A percentile compares a stretch with the other conserved stretches of the same genome.
Evolutionary conservation across 139 green algal species (phyloP).

Genomic region (Micractinium sp.): DNA sequence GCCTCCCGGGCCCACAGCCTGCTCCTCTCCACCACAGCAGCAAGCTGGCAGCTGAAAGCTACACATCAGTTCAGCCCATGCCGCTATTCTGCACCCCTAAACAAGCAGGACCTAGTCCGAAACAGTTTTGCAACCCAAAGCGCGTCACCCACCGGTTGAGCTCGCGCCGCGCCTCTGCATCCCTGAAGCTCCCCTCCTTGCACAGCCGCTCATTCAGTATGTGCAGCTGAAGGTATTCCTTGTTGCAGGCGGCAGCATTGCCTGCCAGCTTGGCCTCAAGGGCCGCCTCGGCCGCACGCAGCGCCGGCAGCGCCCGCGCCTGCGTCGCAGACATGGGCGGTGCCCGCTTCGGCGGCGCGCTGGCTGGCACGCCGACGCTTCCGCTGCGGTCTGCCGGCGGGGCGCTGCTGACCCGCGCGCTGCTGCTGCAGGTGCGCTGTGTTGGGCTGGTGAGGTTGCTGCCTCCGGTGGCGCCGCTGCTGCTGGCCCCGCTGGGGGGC

Average conservation of each 20-base stretch:
- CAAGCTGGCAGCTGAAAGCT: background rate
- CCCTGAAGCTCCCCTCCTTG: background rate
- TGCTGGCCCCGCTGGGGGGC: too few relatives aligned
- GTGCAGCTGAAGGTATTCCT: background rate
- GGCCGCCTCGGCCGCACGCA: constrained; percentile 22
- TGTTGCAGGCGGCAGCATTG: background rate
- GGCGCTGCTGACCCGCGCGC: background rate
- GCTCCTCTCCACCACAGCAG: too few relatives aligned
- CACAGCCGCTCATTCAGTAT: constrained; percentile 15
- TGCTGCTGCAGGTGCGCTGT: background rate
- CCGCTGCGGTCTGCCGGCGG: background rate
- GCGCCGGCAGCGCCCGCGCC: background rate
- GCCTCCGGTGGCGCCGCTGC: background rate
- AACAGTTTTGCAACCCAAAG: background rate
- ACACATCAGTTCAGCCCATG: too few relatives aligned
- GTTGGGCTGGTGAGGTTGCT: background rate
- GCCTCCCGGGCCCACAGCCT: too few relatives aligned
- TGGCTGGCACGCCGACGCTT: background rate
- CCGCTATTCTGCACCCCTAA: too few relatives aligned
- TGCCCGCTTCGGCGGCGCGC: background rate
- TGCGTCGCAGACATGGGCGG: background rate
- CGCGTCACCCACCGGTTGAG: too few relatives aligned
- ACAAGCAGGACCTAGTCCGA: too few relatives aligned
- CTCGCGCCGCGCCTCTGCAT: background rate
- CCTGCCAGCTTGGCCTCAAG: constrained; percentile 7